A percentile compares a stretch with the other conserved stretches of the same genome.
Conservation (phyloP, 2,329 filamentous ascomycete species). For the Arthrobotrys megalospora region DNA sequence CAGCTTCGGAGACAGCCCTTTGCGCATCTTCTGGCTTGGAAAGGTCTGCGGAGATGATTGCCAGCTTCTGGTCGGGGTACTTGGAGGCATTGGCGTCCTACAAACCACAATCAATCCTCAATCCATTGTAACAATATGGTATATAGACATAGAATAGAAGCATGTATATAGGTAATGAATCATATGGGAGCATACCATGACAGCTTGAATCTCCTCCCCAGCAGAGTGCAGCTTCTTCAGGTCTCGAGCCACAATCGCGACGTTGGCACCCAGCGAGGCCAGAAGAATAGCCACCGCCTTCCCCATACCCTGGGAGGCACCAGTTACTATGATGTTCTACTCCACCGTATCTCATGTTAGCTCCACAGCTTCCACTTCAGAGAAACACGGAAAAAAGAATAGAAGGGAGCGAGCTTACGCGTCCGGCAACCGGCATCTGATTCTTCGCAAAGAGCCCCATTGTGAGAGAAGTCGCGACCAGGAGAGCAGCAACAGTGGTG, state of each 20-base stretch:
- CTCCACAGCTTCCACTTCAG: no score
- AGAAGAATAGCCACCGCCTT: conserved; percentile 81
- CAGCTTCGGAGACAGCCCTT: conserved; percentile 31
- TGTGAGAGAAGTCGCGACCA: conserved; percentile 64
- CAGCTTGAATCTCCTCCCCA: conserved; percentile 76
- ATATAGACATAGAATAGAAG: neutral
- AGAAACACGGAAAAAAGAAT: neutral
- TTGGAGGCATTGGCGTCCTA: conserved; percentile 71
- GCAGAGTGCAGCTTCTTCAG: conserved; percentile 80
- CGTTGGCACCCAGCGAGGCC: conserved; percentile 84
- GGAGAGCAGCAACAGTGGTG: conserved; percentile 37
- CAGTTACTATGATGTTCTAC: conserved; percentile 89
- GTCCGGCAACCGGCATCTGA: conserved; percentile 86
- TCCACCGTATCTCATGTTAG: neutral
- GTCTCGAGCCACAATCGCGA: conserved; percentile 87
- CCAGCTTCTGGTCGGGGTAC: conserved; percentile 81
- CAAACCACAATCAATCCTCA: neutral
- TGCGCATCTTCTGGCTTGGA: conserved; percentile 76
- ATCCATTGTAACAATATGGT: neutral
- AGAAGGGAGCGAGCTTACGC: conserved; percentile 71
- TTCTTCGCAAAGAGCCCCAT: conserved; percentile 84
- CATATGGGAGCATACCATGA: conserved; percentile 61
- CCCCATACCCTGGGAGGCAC: conserved; percentile 94
- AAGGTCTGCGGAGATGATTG: conserved; percentile 86
- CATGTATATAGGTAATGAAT: neutral